These are phyloP conservation scores for Botrytis cinerea DNA, from an alignment of 2,329 filamentous ascomycete species.

Conservation along the genomic window DNA sequence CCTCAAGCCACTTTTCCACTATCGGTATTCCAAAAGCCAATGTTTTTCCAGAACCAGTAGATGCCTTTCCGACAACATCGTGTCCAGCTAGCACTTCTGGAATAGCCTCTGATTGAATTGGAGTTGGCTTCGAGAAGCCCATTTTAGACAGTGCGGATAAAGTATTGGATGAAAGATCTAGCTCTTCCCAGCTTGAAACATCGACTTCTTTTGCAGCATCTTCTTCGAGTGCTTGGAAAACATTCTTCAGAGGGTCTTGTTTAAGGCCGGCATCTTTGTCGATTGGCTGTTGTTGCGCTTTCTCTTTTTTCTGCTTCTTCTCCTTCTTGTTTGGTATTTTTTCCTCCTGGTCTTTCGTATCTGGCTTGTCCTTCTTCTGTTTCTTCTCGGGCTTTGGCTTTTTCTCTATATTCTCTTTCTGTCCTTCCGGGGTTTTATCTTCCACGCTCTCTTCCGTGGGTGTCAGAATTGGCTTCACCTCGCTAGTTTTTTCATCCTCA, in stretches of 20 bases:
- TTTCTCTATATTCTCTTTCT: background rate
- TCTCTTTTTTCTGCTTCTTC: slow-evolving; percentile 36
- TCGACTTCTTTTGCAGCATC: slow-evolving; percentile 64
- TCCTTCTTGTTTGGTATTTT: slow-evolving; percentile 35
- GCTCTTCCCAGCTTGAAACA: slow-evolving; percentile 74
- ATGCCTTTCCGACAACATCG: slow-evolving; percentile 93
- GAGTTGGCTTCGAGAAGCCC: slow-evolving; percentile 77
- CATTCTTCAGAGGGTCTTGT: slow-evolving; percentile 34
- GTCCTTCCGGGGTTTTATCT: slow-evolving; percentile 5
- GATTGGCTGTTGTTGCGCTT: slow-evolving; percentile 37
- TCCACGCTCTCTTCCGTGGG: slow-evolving; percentile 24
- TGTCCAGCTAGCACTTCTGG: slow-evolving; percentile 79
- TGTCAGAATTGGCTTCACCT: slow-evolving; percentile 34
- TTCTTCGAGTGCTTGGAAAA: slow-evolving; percentile 50
- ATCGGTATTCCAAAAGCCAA: slow-evolving; percentile 94
- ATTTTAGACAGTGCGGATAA: slow-evolving; percentile 76
- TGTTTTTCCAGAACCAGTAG: slow-evolving; percentile 96
- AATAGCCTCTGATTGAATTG: slow-evolving; percentile 78
- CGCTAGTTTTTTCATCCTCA: slow-evolving; percentile 41
- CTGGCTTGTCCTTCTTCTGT: slow-evolving; percentile 24
- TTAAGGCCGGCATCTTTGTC: slow-evolving; percentile 30
- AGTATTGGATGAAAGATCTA: slow-evolving; percentile 72
- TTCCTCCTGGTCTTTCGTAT: slow-evolving; percentile 33
- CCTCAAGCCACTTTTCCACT: slow-evolving; percentile 75
- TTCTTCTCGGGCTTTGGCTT: slow-evolving; percentile 30